Percentiles rank a stretch among this genome's conserved stretches.
phyloP scores from a whole-genome alignment of 2,329 filamentous ascomycete genomes.

The Fonsecaea monophora region DNA sequence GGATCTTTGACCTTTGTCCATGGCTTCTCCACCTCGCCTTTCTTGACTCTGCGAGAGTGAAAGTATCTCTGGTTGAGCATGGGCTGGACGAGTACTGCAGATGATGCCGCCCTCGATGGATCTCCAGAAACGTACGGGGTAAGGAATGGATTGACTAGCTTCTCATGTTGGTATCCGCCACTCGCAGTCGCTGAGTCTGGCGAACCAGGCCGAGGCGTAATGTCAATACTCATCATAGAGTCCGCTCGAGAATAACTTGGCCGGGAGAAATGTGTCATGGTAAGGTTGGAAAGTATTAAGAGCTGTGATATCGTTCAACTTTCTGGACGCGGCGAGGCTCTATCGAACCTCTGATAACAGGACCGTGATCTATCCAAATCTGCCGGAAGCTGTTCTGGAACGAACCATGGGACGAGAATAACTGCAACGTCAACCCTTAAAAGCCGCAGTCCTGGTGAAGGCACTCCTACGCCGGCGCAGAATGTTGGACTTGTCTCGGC shows the following conservation, averaged over 20 bases:
- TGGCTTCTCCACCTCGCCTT: constrained; percentile 76
- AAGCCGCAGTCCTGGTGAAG: not conserved
- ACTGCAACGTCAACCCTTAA: too few relatives aligned
- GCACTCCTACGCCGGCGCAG: not conserved
- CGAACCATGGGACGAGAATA: not conserved
- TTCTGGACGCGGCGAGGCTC: not conserved
- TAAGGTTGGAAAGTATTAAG: not conserved
- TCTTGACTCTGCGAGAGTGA: constrained; percentile 74
- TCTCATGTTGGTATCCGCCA: constrained; percentile 18
- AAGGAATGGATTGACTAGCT: constrained; percentile 34
- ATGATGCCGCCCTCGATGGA: constrained; percentile 35
- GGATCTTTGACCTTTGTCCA: constrained; percentile 73
- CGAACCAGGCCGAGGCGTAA: constrained; percentile 20
- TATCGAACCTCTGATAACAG: not conserved
- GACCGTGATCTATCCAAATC: not conserved
- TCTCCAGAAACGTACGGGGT: constrained; percentile 36
- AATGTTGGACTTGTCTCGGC: constrained; percentile 10
- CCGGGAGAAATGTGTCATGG: constrained; percentile 23
- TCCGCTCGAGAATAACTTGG: constrained; percentile 24
- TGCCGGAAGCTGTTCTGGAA: not conserved
- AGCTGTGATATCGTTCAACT: not conserved
- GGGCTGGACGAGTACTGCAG: constrained; percentile 24
- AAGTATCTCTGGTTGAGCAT: constrained; percentile 53
- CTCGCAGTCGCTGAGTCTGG: constrained; percentile 22
- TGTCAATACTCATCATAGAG: constrained; percentile 13